These are phyloP conservation scores for Diutina rugosa DNA, from an alignment of 1,139 yeast genomes.

Conservation along the genomic window DNA sequence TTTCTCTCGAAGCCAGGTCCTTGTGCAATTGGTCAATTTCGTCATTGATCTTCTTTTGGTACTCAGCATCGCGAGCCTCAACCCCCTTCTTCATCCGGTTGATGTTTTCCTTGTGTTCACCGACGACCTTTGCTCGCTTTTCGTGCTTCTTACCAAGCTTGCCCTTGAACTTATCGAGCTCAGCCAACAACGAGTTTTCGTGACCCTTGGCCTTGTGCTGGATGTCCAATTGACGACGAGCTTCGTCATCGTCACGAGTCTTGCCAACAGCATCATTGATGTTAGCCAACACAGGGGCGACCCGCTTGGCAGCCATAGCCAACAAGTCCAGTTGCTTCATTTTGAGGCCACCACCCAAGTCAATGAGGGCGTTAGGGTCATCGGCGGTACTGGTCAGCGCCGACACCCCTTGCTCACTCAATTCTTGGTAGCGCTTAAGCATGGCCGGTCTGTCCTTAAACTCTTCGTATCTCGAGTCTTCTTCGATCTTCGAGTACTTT, in stretches of 20 bases:
- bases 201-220: conserved; percentile 26
- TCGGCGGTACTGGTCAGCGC: conserved; percentile 22
- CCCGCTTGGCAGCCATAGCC: conserved; percentile 43
- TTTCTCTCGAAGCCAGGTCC: conserved; percentile 35
- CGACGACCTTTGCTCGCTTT: conserved; percentile 20
- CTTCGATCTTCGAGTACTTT: not conserved
- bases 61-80: conserved; percentile 17
- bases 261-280: conserved; percentile 39
- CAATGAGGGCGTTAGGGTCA: conserved; percentile 37
- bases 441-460: conserved; percentile 1
- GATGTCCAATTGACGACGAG: conserved; percentile 27
- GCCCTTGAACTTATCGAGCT: conserved; percentile 19
- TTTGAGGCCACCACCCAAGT: conserved; percentile 42
- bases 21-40: conserved; percentile 34
- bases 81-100: conserved; percentile 20
- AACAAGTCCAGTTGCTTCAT: conserved; percentile 44
- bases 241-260: conserved; percentile 34
- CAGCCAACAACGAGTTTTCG: conserved; percentile 28
- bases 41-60: conserved; percentile 23
- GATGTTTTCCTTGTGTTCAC: conserved; percentile 27
- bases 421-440: not conserved
- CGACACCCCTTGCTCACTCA: not conserved
- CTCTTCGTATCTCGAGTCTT: not conserved
- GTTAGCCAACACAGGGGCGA: conserved; percentile 39
- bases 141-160: not conserved